Conservation (phyloP, 805 yeast species). For the Cyberlindnera bimundalis region DNA sequence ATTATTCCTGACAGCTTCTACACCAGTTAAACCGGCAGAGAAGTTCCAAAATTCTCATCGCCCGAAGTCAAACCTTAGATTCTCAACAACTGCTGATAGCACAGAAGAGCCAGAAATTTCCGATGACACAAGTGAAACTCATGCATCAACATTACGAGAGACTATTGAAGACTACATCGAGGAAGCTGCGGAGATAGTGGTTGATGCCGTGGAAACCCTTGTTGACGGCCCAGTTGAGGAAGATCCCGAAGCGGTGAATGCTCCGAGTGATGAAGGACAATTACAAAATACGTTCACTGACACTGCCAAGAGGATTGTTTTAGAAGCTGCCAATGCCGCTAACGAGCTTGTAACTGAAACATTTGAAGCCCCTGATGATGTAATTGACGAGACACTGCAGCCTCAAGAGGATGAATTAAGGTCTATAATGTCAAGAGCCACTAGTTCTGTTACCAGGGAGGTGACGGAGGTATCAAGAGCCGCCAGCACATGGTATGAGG, state of each 20-base stretch:
- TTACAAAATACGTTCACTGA: neutral
- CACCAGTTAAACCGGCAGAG: slow-evolving; percentile 1
- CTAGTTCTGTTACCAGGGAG: neutral
- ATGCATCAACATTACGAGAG: too few species aligned
- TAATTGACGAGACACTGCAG: too few species aligned
- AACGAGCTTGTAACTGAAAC: neutral
- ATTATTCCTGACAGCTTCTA: slow-evolving; percentile 2
- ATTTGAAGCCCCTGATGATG: slow-evolving; percentile 1
- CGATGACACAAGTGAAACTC: too few species aligned
- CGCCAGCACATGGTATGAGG: neutral
- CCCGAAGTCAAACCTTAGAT: neutral
- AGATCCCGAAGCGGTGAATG: neutral
- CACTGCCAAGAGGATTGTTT: slow-evolving; percentile 2
- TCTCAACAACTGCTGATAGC: neutral
- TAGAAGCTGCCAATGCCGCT: slow-evolving; percentile 1
- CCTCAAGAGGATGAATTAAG: neutral
- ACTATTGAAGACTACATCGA: neutral
- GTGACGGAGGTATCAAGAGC: neutral
- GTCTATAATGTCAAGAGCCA: neutral
- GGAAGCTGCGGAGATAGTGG: neutral
- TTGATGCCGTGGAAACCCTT: slow-evolving; percentile 2
- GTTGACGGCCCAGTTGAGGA: slow-evolving; percentile 4
- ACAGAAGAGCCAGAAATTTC: too few species aligned
- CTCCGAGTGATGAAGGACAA: slow-evolving; percentile 1
- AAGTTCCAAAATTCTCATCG: neutral